A percentile compares a stretch with the other conserved stretches of the same genome.
Evolutionary conservation across 306 rosid genomes (phyloP).

Genomic region (Cajanus cajan): DNA sequence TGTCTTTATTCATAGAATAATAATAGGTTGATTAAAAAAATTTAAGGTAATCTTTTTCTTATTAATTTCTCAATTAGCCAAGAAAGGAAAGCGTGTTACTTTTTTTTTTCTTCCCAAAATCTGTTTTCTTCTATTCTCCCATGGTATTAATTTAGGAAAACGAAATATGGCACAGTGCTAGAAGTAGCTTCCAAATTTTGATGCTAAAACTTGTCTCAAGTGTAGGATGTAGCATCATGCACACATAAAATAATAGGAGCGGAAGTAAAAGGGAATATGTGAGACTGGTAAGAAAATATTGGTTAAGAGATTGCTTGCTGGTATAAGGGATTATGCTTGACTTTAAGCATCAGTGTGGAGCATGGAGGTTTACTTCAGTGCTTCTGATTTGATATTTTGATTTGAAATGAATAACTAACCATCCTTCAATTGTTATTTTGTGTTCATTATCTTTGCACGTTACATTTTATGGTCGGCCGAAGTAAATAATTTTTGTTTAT

Average conservation of each 20-base stretch:
- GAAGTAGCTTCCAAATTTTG: not conserved
- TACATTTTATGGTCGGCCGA: not conserved
- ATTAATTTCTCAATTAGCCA: not conserved
- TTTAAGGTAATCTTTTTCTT: too few relatives aligned
- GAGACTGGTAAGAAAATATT: not conserved
- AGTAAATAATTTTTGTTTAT: not conserved
- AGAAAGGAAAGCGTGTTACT: too few relatives aligned
- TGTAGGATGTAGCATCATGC: not conserved
- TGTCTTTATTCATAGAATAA: too few relatives aligned
- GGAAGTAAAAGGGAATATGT: not conserved
- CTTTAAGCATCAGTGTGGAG: conserved; percentile 28
- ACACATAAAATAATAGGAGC: not conserved
- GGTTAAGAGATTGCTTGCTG: conserved; percentile 36
- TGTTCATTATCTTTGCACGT: not conserved
- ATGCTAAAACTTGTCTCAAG: not conserved
- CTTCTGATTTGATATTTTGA: conserved; percentile 19
- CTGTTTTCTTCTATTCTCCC: not conserved
- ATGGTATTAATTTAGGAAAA: not conserved
- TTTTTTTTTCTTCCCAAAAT: too few relatives aligned
- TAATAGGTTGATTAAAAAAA: too few relatives aligned
- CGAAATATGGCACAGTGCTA: not conserved
- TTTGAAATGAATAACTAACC: not conserved
- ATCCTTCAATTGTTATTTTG: conserved; percentile 1
- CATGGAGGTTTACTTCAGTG: conserved; percentile 18
- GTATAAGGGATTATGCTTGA: conserved; percentile 35